phyloP scores from a whole-genome alignment of 139 green algal genomes.

The Spirogloea muscicola region DNA sequence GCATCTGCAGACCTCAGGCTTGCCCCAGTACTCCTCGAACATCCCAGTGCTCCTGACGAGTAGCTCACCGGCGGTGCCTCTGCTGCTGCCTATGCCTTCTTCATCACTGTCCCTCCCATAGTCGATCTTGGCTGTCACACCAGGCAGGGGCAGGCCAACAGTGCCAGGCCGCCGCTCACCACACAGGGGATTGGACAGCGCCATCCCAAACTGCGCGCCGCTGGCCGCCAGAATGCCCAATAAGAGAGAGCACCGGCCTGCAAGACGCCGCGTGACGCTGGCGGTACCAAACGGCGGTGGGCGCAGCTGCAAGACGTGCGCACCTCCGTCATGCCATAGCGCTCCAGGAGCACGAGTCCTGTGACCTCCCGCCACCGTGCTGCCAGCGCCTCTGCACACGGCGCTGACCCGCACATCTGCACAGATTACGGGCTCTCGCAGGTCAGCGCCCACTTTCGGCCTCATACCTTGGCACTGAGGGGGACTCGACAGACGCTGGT shows the following conservation, averaged over 20 bases:
- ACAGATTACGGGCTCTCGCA: too few species aligned
- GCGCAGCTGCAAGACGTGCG: too few species aligned
- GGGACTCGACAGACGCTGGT: too few species aligned
- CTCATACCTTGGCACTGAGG: too few species aligned
- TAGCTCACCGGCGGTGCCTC: slow-evolving; percentile 69
- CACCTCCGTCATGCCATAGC: slow-evolving; percentile 96
- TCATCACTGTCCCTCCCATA: neutral
- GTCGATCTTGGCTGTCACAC: slow-evolving; percentile 58
- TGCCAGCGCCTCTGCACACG: slow-evolving; percentile 78
- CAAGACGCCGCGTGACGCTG: too few species aligned
- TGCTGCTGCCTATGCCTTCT: too few species aligned
- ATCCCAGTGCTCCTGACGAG: slow-evolving; percentile 65
- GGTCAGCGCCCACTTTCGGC: too few species aligned
- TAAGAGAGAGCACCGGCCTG: too few species aligned
- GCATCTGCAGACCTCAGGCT: slow-evolving; percentile 45
- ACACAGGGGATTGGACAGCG: slow-evolving; percentile 77
- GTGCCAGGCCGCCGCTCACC: slow-evolving; percentile 58
- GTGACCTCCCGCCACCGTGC: slow-evolving; percentile 61
- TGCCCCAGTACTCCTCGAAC: slow-evolving; percentile 85
- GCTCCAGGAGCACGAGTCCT: slow-evolving; percentile 71
- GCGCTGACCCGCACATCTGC: slow-evolving; percentile 70
- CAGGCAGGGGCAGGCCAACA: slow-evolving; percentile 81
- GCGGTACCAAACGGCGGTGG: too few species aligned
- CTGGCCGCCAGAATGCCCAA: too few species aligned
- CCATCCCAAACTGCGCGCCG: slow-evolving; percentile 89